Conservation (phyloP, 2,329 filamentous ascomycete species). For the Fusarium agapanthi region DNA sequence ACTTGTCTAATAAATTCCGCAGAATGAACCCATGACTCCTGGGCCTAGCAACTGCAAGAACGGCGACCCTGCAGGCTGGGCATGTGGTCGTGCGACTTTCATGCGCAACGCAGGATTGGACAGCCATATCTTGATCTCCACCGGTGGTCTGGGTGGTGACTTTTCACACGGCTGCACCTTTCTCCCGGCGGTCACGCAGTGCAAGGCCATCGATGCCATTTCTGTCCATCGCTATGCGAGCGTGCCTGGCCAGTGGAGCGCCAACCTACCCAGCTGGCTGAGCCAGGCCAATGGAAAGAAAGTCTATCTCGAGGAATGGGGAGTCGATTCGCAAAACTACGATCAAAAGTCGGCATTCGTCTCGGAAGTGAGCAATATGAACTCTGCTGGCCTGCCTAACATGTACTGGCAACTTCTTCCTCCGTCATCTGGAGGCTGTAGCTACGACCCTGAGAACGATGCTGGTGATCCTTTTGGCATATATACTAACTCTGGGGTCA, state of each 20-base stretch:
- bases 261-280: not conserved
- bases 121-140: not conserved
- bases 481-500: not conserved
- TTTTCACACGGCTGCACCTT: not conserved
- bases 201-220: not conserved
- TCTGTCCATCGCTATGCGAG: not conserved
- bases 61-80: not conserved
- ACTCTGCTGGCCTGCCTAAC: not conserved
- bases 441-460: not conserved
- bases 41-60: not conserved
- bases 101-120: not conserved
- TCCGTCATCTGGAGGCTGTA: not conserved
- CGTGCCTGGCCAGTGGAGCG: not conserved
- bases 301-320: not conserved
- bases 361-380: not conserved
- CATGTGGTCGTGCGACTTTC: not conserved
- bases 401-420: not conserved
- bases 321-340: not conserved
- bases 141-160: not conserved
- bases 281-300: not conserved
- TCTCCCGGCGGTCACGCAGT: not conserved
- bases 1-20: accelerated
- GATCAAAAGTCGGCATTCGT: not conserved
- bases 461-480: not conserved
- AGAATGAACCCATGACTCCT: not conserved